Conservation (phyloP, 2,329 filamentous ascomycete genomes). For the Coleophoma cylindrospora region DNA sequence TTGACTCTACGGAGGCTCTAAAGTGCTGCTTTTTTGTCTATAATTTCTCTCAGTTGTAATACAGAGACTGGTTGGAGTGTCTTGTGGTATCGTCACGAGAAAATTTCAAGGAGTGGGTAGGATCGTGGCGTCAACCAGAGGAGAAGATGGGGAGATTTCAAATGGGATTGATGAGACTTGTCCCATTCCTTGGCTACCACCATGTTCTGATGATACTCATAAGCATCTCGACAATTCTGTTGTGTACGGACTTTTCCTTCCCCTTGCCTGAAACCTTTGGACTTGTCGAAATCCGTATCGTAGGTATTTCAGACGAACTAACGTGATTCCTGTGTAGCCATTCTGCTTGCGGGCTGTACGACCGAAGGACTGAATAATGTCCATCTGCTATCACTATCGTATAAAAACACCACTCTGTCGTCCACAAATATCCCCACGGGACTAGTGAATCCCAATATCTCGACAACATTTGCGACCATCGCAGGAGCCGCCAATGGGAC, state of each 20-base stretch:
- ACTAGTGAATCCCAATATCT: constrained; percentile 4
- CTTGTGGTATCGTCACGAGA: too few relatives aligned
- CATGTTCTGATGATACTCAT: constrained; percentile 98
- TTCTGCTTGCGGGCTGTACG: constrained; percentile 7
- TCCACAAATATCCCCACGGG: not conserved
- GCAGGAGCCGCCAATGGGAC: not conserved
- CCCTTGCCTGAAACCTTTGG: not conserved
- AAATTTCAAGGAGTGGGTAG: too few relatives aligned
- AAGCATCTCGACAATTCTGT: constrained; percentile 84
- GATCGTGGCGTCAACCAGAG: too few relatives aligned
- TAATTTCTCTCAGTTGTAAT: too few relatives aligned
- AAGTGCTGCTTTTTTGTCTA: too few relatives aligned
- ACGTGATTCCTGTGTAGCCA: constrained; percentile 1
- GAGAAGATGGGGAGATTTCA: too few relatives aligned
- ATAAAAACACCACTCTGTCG: not conserved
- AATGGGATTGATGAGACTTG: constrained; percentile 32
- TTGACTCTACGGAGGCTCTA: too few relatives aligned
- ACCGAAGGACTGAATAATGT: constrained; percentile 3
- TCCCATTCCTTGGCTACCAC: constrained; percentile 68
- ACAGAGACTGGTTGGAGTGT: too few relatives aligned
- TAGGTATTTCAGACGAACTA: not conserved
- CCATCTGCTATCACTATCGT: constrained; percentile 9
- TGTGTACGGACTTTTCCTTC: constrained; percentile 61
- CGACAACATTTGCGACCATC: constrained; percentile 1
- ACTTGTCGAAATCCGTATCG: not conserved